These are phyloP conservation scores for Pseudocercospora pini-densiflorae DNA, from an alignment of 2,329 filamentous ascomycete genomes.

Conservation along the genomic window DNA sequence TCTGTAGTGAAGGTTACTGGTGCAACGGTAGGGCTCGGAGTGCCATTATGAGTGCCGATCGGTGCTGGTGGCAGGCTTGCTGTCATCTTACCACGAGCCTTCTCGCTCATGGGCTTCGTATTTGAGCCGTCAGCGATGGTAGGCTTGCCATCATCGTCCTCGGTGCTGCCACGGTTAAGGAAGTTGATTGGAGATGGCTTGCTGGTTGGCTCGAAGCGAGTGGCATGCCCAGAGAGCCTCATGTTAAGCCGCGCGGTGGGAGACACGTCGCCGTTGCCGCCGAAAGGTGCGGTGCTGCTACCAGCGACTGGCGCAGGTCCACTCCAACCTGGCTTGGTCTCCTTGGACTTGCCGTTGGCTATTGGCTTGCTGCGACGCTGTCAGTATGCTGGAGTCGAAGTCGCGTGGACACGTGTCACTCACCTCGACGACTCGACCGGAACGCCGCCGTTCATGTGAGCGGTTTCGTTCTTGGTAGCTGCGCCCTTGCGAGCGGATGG, in stretches of 20 bases:
- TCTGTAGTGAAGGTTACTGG: constrained; percentile 34
- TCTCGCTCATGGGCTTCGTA: constrained; percentile 6
- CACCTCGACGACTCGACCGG: neutral
- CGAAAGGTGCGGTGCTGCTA: neutral
- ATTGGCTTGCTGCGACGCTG: constrained; percentile 2
- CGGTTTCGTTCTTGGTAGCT: neutral
- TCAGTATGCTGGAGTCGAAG: constrained; percentile 3
- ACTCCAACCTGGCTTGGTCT: constrained; percentile 2
- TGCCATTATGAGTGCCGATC: constrained; percentile 29
- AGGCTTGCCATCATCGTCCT: constrained; percentile 13
- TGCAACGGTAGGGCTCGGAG: neutral
- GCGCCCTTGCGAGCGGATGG: constrained; percentile 3
- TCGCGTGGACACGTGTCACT: neutral
- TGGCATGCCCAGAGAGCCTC: constrained; percentile 6
- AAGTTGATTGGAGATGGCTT: constrained; percentile 16
- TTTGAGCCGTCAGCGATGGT: constrained; percentile 20
- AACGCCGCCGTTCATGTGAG: neutral
- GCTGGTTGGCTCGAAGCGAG: constrained; percentile 1
- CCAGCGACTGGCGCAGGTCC: neutral
- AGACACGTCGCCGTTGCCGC: neutral
- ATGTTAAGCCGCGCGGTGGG: neutral
- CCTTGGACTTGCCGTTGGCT: neutral
- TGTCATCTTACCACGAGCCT: neutral
- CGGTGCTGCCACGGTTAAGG: constrained; percentile 26
- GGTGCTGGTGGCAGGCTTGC: neutral